Evolutionary conservation across 371 early-diverging fungal genomes (phyloP).

Genomic region (Mucor piriformis): DNA sequence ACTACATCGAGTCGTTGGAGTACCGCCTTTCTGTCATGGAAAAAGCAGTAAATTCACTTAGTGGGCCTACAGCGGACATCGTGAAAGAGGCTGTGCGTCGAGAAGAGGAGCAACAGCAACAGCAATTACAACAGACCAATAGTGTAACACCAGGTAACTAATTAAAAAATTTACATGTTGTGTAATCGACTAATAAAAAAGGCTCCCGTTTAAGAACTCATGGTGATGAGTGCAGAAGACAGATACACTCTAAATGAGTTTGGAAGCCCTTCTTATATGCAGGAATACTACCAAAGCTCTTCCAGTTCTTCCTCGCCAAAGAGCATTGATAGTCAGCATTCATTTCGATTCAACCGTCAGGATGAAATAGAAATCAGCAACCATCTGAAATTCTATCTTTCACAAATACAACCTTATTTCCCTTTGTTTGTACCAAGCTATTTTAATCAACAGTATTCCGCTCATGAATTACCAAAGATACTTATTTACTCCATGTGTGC

Average conservation of each 20-base stretch:
- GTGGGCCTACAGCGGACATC: slow-evolving; percentile 23
- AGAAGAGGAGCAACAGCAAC: slow-evolving; percentile 12
- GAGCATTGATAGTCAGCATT: background rate
- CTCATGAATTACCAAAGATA: slow-evolving; percentile 20
- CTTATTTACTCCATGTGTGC: slow-evolving; percentile 61
- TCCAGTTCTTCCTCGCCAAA: background rate
- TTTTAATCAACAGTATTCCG: slow-evolving; percentile 19
- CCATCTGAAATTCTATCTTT: slow-evolving; percentile 15
- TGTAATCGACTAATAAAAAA: background rate
- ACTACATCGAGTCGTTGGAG: slow-evolving; percentile 33
- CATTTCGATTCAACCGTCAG: slow-evolving; percentile 3
- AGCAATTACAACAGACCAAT: background rate
- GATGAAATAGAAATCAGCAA: slow-evolving; percentile 9
- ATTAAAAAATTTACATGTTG: background rate
- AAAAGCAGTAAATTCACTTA: slow-evolving; percentile 25
- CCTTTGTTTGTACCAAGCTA: slow-evolving; percentile 28
- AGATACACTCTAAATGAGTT: slow-evolving; percentile 23
- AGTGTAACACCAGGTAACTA: background rate
- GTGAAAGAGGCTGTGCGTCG: slow-evolving; percentile 28
- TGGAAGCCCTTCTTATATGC: slow-evolving; percentile 22
- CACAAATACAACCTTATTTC: slow-evolving; percentile 26
- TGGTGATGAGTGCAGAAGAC: slow-evolving; percentile 3
- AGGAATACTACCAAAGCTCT: background rate
- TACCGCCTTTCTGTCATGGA: slow-evolving; percentile 27
- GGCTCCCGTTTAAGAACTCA: background rate